Evolutionary conservation across 768 basidiomycete species (phyloP), one percentile per base, ranked within the genome.

Genomic region (Inosperma sp.): DNA sequence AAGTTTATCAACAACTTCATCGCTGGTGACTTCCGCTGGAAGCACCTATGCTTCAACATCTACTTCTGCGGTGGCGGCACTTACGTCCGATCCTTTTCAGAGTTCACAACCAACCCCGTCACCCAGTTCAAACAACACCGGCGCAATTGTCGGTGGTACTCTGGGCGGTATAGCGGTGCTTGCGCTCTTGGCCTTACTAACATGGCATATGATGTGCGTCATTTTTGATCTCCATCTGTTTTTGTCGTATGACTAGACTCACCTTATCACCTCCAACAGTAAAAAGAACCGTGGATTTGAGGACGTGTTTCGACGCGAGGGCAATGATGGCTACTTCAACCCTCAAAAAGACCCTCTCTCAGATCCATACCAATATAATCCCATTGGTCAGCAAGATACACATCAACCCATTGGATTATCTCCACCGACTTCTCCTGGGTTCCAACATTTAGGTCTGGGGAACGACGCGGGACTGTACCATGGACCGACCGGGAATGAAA

Each of bases 321-420:
- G 53, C 23, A 57, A 62, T 14, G 19, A 37, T 9, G 40, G 48
- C 21, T 52, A 56, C n/a, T 29, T 55, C 31, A 43, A 45, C 29
- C 54, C 56, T 26, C 51, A 48, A 23, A 59, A 61, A 35, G 60
- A 56, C 29, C 54, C 48, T 39, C 49, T 54, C 12, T 34, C 56
- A 33, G 64, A 67, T 23, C 81, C 82, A 19, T 85, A 85, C 59
- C 72, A 80, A 57, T 85, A 85, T 55, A 82, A 82, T 14, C 70
- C 79, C 34, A 76, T 85, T 21, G 83, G 82, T 3, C 75, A 73
- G 19, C 68, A 69, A 2, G 59, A 63, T 61, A 30, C 69, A 57
- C 21, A 58, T 22, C 58, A 57, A 33, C 39, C 61, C 19, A 48
- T 49, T 4, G 50, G 49, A 4, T 19, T 58, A 9, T 51, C 61